A percentile compares a stretch with the other conserved stretches of the same genome.
These are phyloP conservation scores for Fusarium burgessii DNA, from an alignment of 2,329 filamentous ascomycete species.

Conservation along the genomic window DNA sequence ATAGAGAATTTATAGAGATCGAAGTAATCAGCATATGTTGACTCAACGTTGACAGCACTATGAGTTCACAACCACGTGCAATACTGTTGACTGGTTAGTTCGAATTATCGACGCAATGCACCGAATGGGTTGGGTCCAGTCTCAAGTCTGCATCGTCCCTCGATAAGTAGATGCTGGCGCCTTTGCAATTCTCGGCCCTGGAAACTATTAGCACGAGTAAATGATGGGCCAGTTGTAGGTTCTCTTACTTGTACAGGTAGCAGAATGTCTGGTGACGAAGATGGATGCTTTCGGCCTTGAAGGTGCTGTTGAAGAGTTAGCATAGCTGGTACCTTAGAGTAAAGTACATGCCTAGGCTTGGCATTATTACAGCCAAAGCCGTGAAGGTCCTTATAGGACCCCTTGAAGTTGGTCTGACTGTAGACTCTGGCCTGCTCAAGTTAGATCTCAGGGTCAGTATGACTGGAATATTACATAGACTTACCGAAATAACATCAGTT, in stretches of 20 bases:
- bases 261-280: not conserved
- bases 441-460: accelerated
- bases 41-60: not conserved
- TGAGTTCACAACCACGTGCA: accelerated
- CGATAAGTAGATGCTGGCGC: not conserved
- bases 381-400: not conserved
- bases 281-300: not conserved
- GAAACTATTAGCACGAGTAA: accelerated
- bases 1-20: too few relatives aligned
- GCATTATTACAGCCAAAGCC: not conserved
- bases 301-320: not conserved
- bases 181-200: not conserved
- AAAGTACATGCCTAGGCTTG: not conserved
- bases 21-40: too few relatives aligned
- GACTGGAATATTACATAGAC: accelerated
- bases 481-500: not conserved
- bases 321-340: not conserved
- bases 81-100: not conserved
- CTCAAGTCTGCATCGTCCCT: not conserved
- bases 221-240: accelerated
- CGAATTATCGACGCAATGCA: not conserved
- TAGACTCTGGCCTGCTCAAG: not conserved
- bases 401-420: not conserved
- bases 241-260: not conserved
- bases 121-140: not conserved